A percentile compares a stretch with the other conserved stretches of the same genome.
These are phyloP conservation scores for Aspergillus glaucus DNA, from an alignment of 2,329 filamentous ascomycete species.

Conservation along the genomic window DNA sequence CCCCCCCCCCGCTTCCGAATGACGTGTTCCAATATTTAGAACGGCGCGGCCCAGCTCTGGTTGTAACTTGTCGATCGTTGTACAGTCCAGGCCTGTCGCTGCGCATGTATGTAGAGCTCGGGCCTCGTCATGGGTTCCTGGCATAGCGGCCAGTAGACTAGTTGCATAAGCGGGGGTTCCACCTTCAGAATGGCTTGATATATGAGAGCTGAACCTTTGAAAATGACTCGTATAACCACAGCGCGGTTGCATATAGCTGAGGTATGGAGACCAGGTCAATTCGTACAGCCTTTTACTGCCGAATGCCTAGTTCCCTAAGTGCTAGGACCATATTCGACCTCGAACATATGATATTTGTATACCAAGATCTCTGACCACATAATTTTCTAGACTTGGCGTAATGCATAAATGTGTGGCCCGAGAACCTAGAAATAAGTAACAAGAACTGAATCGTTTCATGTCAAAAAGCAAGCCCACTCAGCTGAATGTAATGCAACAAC, in stretches of 20 bases:
- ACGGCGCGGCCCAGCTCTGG: background rate
- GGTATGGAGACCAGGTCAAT: background rate
- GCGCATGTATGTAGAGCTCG: background rate
- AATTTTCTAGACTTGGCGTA: background rate
- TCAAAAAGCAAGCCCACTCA: background rate
- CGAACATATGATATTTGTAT: background rate
- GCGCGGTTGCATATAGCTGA: background rate
- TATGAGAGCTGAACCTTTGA: background rate
- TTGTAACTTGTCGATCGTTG: background rate
- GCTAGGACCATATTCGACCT: background rate
- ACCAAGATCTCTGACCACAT: background rate
- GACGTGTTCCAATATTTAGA: background rate
- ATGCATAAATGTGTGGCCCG: background rate
- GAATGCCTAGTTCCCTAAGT: background rate
- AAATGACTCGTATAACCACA: background rate
- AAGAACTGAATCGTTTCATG: background rate
- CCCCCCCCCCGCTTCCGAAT: background rate
- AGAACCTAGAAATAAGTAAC: background rate
- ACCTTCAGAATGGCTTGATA: conserved; percentile 1
- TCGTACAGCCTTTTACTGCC: background rate
- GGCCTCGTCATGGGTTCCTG: background rate
- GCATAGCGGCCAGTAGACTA: background rate
- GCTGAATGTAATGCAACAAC: background rate
- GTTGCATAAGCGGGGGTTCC: background rate
- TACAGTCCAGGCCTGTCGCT: background rate